A percentile compares a stretch with the other conserved stretches of the same genome.
These are phyloP conservation scores for Suhomyces sp. DNA, from an alignment of 805 yeast genomes.

Conservation along the genomic window DNA sequence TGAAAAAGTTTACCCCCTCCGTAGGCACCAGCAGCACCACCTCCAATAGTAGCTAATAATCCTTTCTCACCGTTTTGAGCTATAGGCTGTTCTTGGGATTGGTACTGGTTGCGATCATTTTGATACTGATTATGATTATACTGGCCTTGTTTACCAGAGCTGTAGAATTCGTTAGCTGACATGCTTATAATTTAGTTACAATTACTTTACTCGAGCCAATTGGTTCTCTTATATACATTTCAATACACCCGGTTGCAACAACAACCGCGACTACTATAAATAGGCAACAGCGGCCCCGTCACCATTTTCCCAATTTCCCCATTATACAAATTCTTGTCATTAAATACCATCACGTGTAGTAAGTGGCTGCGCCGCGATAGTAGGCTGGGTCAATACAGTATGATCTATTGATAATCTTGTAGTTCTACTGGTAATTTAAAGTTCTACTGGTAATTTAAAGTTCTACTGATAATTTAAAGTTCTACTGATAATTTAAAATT, in stretches of 20 bases:
- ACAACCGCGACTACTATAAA: background rate
- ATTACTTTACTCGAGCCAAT: background rate
- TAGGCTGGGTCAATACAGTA: background rate
- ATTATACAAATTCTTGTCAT: background rate
- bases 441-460: no score
- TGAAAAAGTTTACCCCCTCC: constrained; percentile 25
- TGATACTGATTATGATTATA: constrained; percentile 11
- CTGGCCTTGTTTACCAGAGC: constrained; percentile 22
- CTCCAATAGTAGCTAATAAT: constrained; percentile 22
- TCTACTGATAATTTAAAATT: no score
- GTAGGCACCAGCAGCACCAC: constrained; percentile 31
- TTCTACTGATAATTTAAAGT: no score
- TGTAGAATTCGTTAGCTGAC: constrained; percentile 29
- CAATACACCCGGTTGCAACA: background rate
- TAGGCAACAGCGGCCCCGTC: background rate
- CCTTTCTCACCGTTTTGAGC: constrained; percentile 26
- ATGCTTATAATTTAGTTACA: no score
- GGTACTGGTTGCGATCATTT: constrained; percentile 32
- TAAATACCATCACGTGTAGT: background rate
- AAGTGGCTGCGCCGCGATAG: background rate
- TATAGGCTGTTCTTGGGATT: constrained; percentile 10
- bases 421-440: no score
- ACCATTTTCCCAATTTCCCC: background rate
- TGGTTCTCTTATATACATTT: background rate
- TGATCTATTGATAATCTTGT: background rate